phyloP scores from a whole-genome alignment of 129 eudicot genomes.

The Chrysanthemum lavandulifolium region DNA sequence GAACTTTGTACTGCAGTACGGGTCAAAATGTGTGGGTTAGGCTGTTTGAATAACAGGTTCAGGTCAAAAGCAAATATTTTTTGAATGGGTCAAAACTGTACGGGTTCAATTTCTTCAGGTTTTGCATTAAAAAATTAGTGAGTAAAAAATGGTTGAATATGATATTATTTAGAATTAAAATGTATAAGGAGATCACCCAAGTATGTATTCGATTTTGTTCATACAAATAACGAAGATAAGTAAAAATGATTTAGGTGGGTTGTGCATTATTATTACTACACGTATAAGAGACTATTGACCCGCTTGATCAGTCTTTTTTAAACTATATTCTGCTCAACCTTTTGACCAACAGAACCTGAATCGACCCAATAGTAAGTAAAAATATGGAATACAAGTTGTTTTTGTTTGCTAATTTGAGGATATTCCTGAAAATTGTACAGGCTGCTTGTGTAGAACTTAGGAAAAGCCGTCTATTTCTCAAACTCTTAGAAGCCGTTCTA shows the following conservation, averaged over 20 bases:
- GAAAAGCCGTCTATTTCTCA: constrained; percentile 78
- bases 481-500: constrained; percentile 94
- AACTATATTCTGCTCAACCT: too few species aligned
- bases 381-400: background rate
- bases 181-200: too few species aligned
- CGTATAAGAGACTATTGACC: background rate
- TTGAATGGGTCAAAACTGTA: background rate
- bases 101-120: background rate
- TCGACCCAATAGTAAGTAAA: background rate
- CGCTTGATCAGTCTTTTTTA: too few species aligned
- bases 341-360: constrained; percentile 8
- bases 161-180: too few species aligned
- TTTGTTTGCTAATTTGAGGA: constrained; percentile 3
- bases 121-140: background rate
- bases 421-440: constrained; percentile 32
- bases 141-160: too few species aligned
- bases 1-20: background rate
- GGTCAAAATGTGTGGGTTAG: too few species aligned
- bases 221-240: too few species aligned
- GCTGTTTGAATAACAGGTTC: too few species aligned
- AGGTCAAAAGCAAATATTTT: too few species aligned
- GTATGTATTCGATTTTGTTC: too few species aligned
- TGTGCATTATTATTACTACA: background rate
- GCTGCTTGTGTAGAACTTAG: constrained; percentile 88
- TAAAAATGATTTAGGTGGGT: background rate